A percentile compares a stretch with the other conserved stretches of the same genome.
phyloP scores from a whole-genome alignment of 2,329 filamentous ascomycete genomes.

The Trichophyton simii region DNA sequence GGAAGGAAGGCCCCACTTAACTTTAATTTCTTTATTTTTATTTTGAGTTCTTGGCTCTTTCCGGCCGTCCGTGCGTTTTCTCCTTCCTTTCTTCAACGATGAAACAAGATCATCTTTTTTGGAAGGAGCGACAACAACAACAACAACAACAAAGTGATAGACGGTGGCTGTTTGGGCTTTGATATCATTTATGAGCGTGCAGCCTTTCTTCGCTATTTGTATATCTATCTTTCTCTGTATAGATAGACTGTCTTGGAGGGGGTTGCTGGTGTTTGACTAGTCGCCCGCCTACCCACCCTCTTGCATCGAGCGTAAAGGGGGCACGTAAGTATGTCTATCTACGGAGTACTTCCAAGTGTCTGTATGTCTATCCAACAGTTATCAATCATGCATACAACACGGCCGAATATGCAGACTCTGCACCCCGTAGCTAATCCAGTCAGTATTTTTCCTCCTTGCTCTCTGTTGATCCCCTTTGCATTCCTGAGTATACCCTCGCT shows the following conservation, averaged over 20 bases:
- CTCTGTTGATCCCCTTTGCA: neutral
- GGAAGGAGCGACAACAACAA: neutral
- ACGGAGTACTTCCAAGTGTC: neutral
- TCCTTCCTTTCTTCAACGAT: neutral
- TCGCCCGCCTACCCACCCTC: neutral
- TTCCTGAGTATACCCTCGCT: neutral
- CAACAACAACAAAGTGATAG: neutral
- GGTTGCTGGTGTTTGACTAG: neutral
- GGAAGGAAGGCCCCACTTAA: constrained; percentile 3
- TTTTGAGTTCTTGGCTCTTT: constrained; percentile 1
- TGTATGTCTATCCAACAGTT: neutral
- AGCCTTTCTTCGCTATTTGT: neutral
- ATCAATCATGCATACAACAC: neutral
- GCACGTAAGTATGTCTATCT: neutral
- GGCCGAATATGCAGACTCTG: neutral
- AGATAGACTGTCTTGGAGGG: neutral
- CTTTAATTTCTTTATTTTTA: constrained; percentile 4
- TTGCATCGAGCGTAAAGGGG: neutral
- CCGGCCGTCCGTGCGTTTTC: neutral
- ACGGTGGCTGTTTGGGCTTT: neutral
- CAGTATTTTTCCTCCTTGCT: neutral
- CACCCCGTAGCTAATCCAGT: neutral
- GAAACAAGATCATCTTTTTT: neutral
- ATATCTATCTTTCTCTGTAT: neutral
- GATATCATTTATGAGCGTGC: neutral